These are phyloP conservation scores for Rhizopogon rudus DNA, from an alignment of 768 basidiomycete species.

Conservation along the genomic window DNA sequence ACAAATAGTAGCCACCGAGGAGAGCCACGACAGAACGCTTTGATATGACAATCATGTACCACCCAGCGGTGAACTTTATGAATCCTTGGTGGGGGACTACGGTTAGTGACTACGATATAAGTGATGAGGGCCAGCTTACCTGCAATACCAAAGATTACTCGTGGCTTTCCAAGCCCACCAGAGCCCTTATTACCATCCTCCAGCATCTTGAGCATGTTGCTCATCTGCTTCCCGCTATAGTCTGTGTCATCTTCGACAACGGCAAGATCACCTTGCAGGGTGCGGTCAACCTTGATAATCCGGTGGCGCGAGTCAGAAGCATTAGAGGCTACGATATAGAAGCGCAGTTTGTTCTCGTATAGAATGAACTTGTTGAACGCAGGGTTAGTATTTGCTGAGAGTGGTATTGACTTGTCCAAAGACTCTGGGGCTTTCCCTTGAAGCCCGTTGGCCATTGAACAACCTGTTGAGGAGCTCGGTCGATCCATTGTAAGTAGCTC, in stretches of 20 bases:
- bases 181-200: conserved; percentile 90
- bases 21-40: conserved; percentile 91
- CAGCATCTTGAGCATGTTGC: conserved; percentile 87
- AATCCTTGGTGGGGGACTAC: conserved; percentile 49
- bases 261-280: conserved; percentile 64
- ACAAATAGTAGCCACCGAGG: conserved; percentile 92
- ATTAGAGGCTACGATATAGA: conserved; percentile 91
- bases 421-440: background rate
- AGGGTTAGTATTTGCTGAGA: background rate
- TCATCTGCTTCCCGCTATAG: conserved; percentile 89
- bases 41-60: conserved; percentile 90
- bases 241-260: conserved; percentile 86
- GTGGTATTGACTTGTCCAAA: background rate
- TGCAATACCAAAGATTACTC: conserved; percentile 77
- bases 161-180: conserved; percentile 80
- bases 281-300: conserved; percentile 92
- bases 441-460: background rate
- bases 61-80: conserved; percentile 89
- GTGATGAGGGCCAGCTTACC: conserved; percentile 37
- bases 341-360: conserved; percentile 88
- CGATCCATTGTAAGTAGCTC: too few species aligned
- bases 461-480: background rate
- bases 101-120: background rate
- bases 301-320: conserved; percentile 83
- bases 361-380: conserved; percentile 79